Base-by-base conservation (phyloP, 2,329 filamentous ascomycete species). In the Aureobasidium pullulans region DNA sequence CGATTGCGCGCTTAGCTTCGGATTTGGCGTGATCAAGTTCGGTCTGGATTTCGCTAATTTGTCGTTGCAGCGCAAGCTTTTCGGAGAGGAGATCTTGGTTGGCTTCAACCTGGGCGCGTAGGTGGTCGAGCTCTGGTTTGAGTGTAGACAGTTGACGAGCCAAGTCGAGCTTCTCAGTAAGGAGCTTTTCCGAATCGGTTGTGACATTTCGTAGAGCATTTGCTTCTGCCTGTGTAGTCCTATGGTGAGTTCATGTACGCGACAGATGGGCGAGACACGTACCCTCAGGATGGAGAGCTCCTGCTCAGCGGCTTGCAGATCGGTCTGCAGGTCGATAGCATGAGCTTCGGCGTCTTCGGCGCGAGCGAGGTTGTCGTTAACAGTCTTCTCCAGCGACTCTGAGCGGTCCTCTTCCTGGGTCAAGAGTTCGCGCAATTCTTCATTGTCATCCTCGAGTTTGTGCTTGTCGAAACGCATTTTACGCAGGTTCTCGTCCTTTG, bases 11-110 rank as follows among this genome's bases (percentile, higher is more conserved):
- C 64, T 86, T 82, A 8, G 82, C 77, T 3, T 84, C 81, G n/a
- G 85, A 82, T 71, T 85, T 93, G 70, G 94, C 89, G 64, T 88
- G 89, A 64, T 92, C 89, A 2, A 96, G 79, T 66, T 96, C 88
- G 44, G 90, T 85, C 71, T 96, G 88, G 2, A 92, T 73, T 1
- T 86, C 84, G 67, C 81, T 86, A 31, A 96, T 72, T 72, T 94
- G 89, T 48, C 88, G 85, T 69, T 94, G 86, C 13, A 96, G 75
- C 1, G 87, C 81, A 47, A 93, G 78, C 71, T 95, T 96, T 69
- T 96, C 90, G 1, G 87, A 79, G 15, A 95, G 77, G 10, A 89
- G 76, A 2, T 82, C 80, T 67, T 91, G 85, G 57, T 92, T 84
- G 13, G 79, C 77, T 34, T 76, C 72, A 19, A 77, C 77, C 69